These are phyloP conservation scores for Russula dissimulans DNA, from an alignment of 768 basidiomycete species.

Conservation along the genomic window DNA sequence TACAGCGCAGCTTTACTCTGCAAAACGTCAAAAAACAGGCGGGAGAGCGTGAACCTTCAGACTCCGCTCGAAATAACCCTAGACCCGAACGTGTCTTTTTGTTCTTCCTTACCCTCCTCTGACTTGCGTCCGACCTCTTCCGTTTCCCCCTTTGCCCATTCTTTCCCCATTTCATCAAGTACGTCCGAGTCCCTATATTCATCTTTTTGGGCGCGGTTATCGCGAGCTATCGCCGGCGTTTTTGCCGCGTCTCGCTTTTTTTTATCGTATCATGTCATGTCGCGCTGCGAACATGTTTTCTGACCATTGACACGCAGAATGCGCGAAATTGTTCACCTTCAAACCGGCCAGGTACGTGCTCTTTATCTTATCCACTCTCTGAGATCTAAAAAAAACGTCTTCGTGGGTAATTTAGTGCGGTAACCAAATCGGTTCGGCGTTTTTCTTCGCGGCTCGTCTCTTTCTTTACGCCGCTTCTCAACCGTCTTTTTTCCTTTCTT, in stretches of 20 bases:
- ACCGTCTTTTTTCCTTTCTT: conserved; percentile 11
- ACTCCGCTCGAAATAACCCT: conserved; percentile 18
- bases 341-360: conserved; percentile 85
- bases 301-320: conserved; percentile 42
- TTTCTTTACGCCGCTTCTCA: neutral
- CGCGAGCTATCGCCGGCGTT: neutral
- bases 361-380: neutral
- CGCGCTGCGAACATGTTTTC: neutral
- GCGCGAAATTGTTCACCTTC: conserved; percentile 99
- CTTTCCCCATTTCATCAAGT: conserved; percentile 17
- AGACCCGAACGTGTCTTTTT: conserved; percentile 14
- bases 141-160: conserved; percentile 14
- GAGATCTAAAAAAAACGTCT: conserved; percentile 19
- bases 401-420: conserved; percentile 57
- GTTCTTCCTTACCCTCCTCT: conserved; percentile 17
- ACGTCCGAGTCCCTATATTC: neutral
- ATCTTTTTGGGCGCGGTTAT: neutral
- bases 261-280: conserved; percentile 8
- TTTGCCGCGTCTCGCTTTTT: neutral
- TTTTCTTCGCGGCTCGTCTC: conserved; percentile 11
- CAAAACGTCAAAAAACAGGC: too few species aligned
- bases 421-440: conserved; percentile 78
- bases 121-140: conserved; percentile 14
- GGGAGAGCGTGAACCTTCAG: neutral
- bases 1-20: too few species aligned